These are phyloP conservation scores for Urostyla sp. DNA, from an alignment of 73 alveolate species.

Conservation along the genomic window DNA sequence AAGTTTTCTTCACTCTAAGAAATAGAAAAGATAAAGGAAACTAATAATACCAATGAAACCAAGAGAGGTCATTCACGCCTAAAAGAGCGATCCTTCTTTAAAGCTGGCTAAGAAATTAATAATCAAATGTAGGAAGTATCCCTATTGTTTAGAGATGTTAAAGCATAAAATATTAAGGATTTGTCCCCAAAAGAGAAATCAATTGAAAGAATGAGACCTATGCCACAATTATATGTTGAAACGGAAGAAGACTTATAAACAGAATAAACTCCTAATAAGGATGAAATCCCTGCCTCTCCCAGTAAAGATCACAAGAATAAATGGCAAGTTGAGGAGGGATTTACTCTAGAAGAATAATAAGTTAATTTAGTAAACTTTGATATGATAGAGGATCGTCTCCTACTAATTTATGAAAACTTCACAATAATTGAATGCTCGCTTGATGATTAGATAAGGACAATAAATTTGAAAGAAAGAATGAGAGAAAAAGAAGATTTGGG, in stretches of 20 bases:
- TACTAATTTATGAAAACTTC: conserved; percentile 39
- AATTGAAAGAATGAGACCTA: neutral
- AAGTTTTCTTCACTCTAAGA: too few species aligned
- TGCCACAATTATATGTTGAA: neutral
- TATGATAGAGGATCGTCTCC: conserved; percentile 2
- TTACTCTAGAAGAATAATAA: neutral
- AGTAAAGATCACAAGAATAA: conserved; percentile 17
- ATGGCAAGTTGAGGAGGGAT: conserved; percentile 39
- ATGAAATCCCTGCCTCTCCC: neutral
- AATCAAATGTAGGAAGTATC: neutral
- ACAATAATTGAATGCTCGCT: conserved; percentile 24
- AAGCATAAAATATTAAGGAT: neutral
- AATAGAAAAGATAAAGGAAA: conserved; percentile 42
- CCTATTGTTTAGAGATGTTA: neutral
- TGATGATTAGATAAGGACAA: neutral
- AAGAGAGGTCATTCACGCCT: conserved; percentile 28
- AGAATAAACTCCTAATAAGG: neutral
- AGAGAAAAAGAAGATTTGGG: conserved; percentile 4
- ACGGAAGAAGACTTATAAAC: neutral
- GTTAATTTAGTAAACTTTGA: conserved; percentile 16
- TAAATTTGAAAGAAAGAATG: neutral
- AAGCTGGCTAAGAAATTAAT: conserved; percentile 14
- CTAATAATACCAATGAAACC: neutral
- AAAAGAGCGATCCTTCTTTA: neutral
- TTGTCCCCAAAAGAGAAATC: neutral